Conservation (phyloP, 148 eudicot species). For the Selenicereus undatus region DNA sequence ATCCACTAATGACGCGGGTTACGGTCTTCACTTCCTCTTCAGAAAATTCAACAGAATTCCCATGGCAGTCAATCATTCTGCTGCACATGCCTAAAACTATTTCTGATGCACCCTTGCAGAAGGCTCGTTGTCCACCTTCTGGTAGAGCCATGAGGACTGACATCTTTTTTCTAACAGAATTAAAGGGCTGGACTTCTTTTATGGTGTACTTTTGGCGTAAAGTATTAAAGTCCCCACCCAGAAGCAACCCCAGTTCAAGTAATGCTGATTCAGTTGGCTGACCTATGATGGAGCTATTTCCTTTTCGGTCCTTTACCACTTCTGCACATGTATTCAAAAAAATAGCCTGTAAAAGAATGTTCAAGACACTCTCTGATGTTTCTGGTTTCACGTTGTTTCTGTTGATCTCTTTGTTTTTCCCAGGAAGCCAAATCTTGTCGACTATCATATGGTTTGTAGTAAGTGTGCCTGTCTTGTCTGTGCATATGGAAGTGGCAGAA, state of each 20-base stretch:
- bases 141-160: slow-evolving; percentile 72
- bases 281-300: slow-evolving; percentile 63
- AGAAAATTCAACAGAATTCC: slow-evolving; percentile 46
- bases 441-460: slow-evolving; percentile 94
- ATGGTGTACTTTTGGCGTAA: slow-evolving; percentile 38
- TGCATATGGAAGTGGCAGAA: slow-evolving; percentile 77
- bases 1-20: slow-evolving; percentile 50
- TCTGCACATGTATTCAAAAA: slow-evolving; percentile 76
- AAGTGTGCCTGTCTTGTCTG: slow-evolving; percentile 93
- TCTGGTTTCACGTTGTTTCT: slow-evolving; percentile 33
- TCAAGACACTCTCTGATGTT: slow-evolving; percentile 33
- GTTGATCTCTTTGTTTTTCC: slow-evolving; percentile 40
- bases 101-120: slow-evolving; percentile 95
- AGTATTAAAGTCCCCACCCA: slow-evolving; percentile 57
- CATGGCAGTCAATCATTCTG: slow-evolving; percentile 46
- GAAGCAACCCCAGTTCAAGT: slow-evolving; percentile 64
- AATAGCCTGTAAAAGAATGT: slow-evolving; percentile 55
- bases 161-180: slow-evolving; percentile 85
- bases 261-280: slow-evolving; percentile 90
- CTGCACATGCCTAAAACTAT: slow-evolving; percentile 66
- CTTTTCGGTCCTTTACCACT: slow-evolving; percentile 63
- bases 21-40: slow-evolving; percentile 39
- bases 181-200: slow-evolving; percentile 70
- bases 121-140: slow-evolving; percentile 66
- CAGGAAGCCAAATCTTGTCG: slow-evolving; percentile 62